Percentiles rank a stretch among this genome's conserved stretches.
Conservation (phyloP, 2,329 filamentous ascomycete species). For the Phaeosphaeriaceae sp. region DNA sequence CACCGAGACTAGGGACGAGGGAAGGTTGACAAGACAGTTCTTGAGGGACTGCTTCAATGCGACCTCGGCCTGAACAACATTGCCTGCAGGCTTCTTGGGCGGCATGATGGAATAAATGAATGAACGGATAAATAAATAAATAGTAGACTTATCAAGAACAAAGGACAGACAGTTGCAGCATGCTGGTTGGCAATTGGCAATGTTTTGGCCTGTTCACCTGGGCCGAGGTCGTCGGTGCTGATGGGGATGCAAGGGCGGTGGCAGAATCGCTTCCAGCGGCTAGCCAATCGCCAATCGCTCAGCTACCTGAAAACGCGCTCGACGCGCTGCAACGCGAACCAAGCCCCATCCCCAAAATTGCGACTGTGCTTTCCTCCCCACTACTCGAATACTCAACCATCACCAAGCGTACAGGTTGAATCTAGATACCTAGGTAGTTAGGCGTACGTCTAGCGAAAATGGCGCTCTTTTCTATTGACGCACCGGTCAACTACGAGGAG, state of each 20-base stretch:
- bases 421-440: slow-evolving; percentile 2
- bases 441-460: slow-evolving; percentile 58
- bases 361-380: slow-evolving; percentile 26
- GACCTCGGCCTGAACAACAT: slow-evolving; percentile 76
- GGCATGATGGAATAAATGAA: slow-evolving; percentile 34
- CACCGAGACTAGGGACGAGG: slow-evolving; percentile 79
- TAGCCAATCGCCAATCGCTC: slow-evolving; percentile 33
- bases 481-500: slow-evolving; percentile 83
- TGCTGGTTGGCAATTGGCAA: slow-evolving; percentile 1
- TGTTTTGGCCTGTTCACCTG: slow-evolving; percentile 13
- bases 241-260: slow-evolving; percentile 25
- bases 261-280: slow-evolving; percentile 17
- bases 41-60: slow-evolving; percentile 81
- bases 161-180: slow-evolving; percentile 1
- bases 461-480: slow-evolving; percentile 82
- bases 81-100: slow-evolving; percentile 52
- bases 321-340: slow-evolving; percentile 32
- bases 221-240: slow-evolving; percentile 42
- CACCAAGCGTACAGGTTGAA: slow-evolving; percentile 10
- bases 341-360: slow-evolving; percentile 33
- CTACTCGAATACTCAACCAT: slow-evolving; percentile 12
- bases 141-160: background rate
- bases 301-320: slow-evolving; percentile 25
- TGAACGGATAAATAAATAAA: slow-evolving; percentile 8
- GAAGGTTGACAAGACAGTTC: slow-evolving; percentile 94